phyloP scores from a whole-genome alignment of 108 stramenopile genomes.

The Skeletonema menzelii region DNA sequence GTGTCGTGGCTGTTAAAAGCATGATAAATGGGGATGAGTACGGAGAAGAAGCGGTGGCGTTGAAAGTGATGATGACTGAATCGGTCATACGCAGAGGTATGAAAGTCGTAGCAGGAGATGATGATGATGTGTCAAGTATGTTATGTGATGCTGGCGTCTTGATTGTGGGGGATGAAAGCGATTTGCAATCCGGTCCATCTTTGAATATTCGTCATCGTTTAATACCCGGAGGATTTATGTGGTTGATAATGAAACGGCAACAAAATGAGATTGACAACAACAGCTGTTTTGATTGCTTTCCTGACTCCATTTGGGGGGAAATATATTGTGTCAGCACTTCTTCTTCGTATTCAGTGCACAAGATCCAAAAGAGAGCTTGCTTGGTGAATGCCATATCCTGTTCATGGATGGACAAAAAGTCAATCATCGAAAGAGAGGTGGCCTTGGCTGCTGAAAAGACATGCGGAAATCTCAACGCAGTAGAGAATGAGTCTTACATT shows the following conservation, averaged over 20 bases:
- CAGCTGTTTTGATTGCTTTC: not conserved
- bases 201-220: slow-evolving; percentile 6
- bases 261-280: not conserved
- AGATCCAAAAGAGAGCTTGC: slow-evolving; percentile 28
- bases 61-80: slow-evolving; percentile 1
- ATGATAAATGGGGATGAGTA: not conserved
- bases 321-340: not conserved
- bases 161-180: not conserved
- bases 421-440: slow-evolving; percentile 1
- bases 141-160: slow-evolving; percentile 31
- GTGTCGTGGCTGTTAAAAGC: slow-evolving; percentile 37
- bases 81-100: slow-evolving; percentile 15
- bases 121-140: not conserved
- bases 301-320: slow-evolving; percentile 22
- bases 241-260: slow-evolving; percentile 17
- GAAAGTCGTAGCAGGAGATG: not conserved
- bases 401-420: slow-evolving; percentile 41
- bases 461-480: slow-evolving; percentile 29
- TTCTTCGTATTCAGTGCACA: not conserved
- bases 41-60: not conserved
- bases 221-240: slow-evolving; percentile 30
- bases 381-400: slow-evolving; percentile 34
- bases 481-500: slow-evolving; percentile 19
- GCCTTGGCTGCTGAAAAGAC: not conserved
- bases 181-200: not conserved